Conservation (phyloP, 2,329 filamentous ascomycete species). For the Colletotrichum graminicola region DNA sequence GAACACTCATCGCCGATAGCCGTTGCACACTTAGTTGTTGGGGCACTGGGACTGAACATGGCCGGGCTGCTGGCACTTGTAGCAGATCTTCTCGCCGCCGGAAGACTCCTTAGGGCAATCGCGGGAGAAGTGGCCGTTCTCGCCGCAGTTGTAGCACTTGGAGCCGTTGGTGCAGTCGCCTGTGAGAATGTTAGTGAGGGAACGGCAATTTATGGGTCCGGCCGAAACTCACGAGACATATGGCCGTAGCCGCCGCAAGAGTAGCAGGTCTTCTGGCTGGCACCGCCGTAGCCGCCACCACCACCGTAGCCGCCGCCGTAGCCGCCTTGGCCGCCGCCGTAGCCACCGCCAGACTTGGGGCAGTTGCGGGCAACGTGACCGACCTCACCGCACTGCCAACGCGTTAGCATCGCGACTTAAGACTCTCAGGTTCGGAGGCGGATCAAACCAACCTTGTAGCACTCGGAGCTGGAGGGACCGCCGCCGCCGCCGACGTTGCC, state of each 20-base stretch:
- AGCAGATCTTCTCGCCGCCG: constrained; percentile 94
- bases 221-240: constrained; percentile 80
- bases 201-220: neutral
- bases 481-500: constrained; percentile 61
- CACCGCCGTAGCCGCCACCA: constrained; percentile 62
- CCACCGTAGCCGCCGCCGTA: constrained; percentile 62
- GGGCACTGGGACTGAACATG: constrained; percentile 97
- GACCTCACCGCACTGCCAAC: constrained; percentile 82
- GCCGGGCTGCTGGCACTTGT: constrained; percentile 88
- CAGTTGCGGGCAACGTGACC: constrained; percentile 97
- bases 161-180: constrained; percentile 97
- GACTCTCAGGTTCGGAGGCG: neutral
- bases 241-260: constrained; percentile 97
- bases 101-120: constrained; percentile 95
- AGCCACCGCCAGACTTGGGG: constrained; percentile 70
- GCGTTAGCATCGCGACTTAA: constrained; percentile 19
- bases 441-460: constrained; percentile 78
- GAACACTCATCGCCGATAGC: constrained; percentile 41
- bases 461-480: constrained; percentile 71
- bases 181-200: constrained; percentile 47
- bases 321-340: constrained; percentile 61
- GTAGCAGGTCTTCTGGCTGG: constrained; percentile 90
- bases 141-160: constrained; percentile 99
- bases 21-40: constrained; percentile 69
- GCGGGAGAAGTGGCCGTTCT: constrained; percentile 93